Evolutionary conservation across 2,329 filamentous ascomycete genomes (phyloP).

Genomic region (Colletotrichum sp.): DNA sequence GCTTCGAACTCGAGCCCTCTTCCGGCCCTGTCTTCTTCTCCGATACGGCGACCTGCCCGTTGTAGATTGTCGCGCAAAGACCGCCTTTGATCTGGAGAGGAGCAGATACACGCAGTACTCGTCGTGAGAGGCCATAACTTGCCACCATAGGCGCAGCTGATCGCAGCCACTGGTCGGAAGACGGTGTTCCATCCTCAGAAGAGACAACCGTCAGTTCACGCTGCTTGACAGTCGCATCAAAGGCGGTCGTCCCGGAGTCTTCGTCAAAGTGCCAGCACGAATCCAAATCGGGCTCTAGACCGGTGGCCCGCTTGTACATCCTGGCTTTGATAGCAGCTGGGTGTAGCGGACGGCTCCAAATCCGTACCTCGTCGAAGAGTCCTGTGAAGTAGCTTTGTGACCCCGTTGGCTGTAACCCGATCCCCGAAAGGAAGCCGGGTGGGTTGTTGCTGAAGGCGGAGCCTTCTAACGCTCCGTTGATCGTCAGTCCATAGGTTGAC

Average conservation of each 20-base stretch:
- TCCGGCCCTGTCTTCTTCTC: neutral
- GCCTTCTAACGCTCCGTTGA: neutral
- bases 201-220: neutral
- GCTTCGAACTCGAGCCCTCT: neutral
- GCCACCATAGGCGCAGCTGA: neutral
- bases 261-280: neutral
- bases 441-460: neutral
- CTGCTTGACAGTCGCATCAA: neutral
- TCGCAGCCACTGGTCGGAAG: neutral
- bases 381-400: neutral
- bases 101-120: neutral
- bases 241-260: neutral
- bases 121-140: neutral
- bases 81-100: neutral
- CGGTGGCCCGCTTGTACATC: neutral
- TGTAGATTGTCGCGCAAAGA: neutral
- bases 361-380: neutral
- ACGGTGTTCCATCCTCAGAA: neutral
- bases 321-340: neutral
- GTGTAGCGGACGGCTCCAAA: neutral
- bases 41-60: neutral
- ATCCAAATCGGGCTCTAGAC: neutral
- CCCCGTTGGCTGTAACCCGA: too few species aligned
- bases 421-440: too few species aligned
- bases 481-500: too few species aligned